Evolutionary conservation across 1,139 yeast genomes (phyloP).

Genomic region (Trichomonascaceae sp.): DNA sequence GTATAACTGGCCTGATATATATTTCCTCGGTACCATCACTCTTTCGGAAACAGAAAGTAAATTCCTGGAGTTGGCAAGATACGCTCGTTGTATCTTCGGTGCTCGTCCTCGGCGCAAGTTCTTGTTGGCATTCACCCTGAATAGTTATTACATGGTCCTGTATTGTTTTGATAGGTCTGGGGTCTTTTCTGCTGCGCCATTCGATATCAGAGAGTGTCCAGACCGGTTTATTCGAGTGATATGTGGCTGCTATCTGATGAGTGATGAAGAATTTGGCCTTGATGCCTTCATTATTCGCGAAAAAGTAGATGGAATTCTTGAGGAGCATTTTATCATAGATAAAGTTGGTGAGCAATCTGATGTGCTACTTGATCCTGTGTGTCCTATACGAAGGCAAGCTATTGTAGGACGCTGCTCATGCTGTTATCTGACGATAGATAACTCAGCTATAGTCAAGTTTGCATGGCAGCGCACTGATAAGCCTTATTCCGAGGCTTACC

Average conservation of each 20-base stretch:
- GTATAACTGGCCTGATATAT: neutral
- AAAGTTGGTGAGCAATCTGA: neutral
- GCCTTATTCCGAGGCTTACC: neutral
- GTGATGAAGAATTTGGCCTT: neutral
- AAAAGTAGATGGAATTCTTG: neutral
- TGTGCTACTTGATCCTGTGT: neutral
- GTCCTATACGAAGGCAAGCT: neutral
- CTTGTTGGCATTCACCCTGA: neutral
- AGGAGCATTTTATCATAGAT: neutral
- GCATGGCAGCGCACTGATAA: neutral
- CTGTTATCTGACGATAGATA: neutral
- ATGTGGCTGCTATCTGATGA: neutral
- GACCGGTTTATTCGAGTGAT: neutral
- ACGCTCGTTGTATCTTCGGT: neutral
- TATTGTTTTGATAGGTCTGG: neutral
- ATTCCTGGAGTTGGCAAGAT: neutral
- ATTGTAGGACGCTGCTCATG: neutral
- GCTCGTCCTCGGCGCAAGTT: neutral
- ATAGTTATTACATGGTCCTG: neutral
- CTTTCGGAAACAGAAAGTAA: neutral
- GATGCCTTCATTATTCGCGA: neutral
- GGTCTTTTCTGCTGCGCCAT: neutral
- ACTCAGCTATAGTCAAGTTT: neutral
- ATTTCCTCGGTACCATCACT: neutral
- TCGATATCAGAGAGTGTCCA: neutral